Evolutionary conservation across 345 rosid genomes (phyloP).

Genomic region (Syzygium aqueum): DNA sequence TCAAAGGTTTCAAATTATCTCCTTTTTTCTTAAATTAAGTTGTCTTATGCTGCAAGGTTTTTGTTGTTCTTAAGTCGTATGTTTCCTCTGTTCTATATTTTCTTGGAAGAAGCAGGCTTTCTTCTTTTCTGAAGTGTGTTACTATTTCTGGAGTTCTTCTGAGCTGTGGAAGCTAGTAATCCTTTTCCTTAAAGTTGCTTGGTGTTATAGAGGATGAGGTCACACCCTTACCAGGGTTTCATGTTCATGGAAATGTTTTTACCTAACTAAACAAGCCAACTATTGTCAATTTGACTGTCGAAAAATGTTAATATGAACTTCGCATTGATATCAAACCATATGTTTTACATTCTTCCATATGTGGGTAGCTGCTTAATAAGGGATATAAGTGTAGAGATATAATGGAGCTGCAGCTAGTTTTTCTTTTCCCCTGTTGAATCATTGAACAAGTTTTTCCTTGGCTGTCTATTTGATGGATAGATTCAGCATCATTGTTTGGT

Average conservation of each 20-base stretch:
- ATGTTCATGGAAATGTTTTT: neutral
- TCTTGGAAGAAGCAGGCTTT: neutral
- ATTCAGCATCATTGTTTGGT: neutral
- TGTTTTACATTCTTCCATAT: neutral
- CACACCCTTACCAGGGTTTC: neutral
- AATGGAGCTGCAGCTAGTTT: neutral
- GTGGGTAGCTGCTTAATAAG: neutral
- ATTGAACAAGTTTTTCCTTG: neutral
- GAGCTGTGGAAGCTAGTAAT: neutral
- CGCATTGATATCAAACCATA: neutral
- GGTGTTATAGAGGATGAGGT: neutral
- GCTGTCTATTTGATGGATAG: neutral
- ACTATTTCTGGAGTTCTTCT: neutral
- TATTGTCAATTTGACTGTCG: neutral
- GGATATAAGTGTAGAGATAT: neutral
- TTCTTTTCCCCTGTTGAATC: neutral
- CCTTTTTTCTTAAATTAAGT: neutral
- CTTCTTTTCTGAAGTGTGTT: neutral
- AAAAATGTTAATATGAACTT: neutral
- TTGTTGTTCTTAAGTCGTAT: neutral
- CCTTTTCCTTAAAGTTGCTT: neutral
- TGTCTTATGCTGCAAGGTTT: neutral
- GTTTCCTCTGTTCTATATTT: neutral
- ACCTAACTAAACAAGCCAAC: neutral
- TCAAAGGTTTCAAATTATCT: slow-evolving; percentile 52